Base-by-base conservation (phyloP, 1,139 yeast species). In the Eremothecium sinecaudum region DNA sequence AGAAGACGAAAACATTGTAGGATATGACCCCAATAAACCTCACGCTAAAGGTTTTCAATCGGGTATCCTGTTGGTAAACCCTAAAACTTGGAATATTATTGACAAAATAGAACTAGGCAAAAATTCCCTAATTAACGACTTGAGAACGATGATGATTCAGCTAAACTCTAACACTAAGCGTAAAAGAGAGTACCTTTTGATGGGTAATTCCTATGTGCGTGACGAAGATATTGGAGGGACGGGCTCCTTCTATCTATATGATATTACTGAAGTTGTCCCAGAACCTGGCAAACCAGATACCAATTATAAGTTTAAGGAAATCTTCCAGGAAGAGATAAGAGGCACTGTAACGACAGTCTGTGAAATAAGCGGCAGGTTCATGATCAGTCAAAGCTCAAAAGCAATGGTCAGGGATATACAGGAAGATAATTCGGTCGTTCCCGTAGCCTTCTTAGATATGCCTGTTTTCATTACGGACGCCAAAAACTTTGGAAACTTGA, bases 371-470 rank as follows among this genome's bases (percentile, higher is more conserved):
- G 97, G 97, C 3, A 65, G 94, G 43, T 74, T 90, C 42, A 66
- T 86, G 33, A 78, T 79, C 7, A 75, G 90, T 2, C 97, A 90
- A 57, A 96, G 96, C 2, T 94, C 84, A 56, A 83, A 86, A 55
- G 66, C 79, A 18, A 65, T 86, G 47, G 77, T 87, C 5, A 67
- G 97, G 49, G 92, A 82, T 55, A 67, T 86, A 32, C 90, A 86
- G 78, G 45, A 57, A 35, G 60, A 55, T 40, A 53, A 53, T 31
- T 52, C 61, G 7, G 61, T 48, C 8, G 52, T 50, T 10, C 96
- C 98, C 0, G 96, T 90, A 2, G 98, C 97, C 2, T 90, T 92
- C 51, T 67, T 80, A 38, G 97, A 90, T 54, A 73, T 87, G 17
- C 75, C 90, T 2, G 75, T 86, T 1, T 84, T 75, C 54, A 76